Evolutionary conservation across 2,329 filamentous ascomycete species (phyloP).

Genomic region (Colletotrichum falcatum): DNA sequence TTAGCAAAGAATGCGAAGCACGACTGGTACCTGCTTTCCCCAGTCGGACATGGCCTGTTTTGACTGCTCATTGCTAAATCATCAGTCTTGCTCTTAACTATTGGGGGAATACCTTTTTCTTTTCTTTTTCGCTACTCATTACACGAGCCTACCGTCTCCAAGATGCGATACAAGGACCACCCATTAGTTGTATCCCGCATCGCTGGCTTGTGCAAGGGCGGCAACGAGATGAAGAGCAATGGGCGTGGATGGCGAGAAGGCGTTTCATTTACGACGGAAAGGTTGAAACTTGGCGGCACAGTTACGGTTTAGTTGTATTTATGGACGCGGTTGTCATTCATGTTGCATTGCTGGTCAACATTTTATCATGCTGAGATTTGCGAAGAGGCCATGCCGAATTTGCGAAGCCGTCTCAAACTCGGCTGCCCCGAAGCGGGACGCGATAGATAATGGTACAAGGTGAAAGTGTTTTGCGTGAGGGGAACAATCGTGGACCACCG

Average conservation of each 20-base stretch:
- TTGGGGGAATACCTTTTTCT: conserved; percentile 1
- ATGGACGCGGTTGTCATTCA: conserved; percentile 42
- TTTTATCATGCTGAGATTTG: conserved; percentile 43
- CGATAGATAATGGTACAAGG: conserved; percentile 43
- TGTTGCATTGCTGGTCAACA: conserved; percentile 42
- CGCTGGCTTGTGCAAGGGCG: conserved; percentile 18
- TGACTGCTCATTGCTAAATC: background rate
- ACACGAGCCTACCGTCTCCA: background rate
- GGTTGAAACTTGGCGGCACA: conserved; percentile 40
- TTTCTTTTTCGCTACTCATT: background rate
- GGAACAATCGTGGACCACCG: conserved; percentile 33
- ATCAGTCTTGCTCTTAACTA: background rate
- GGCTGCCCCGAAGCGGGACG: conserved; percentile 40
- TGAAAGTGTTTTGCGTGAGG: conserved; percentile 39
- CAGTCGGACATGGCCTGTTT: background rate
- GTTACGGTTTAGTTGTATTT: conserved; percentile 41
- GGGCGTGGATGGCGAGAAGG: conserved; percentile 32
- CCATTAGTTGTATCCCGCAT: conserved; percentile 2
- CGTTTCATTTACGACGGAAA: conserved; percentile 39
- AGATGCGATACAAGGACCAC: conserved; percentile 7
- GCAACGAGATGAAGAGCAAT: conserved; percentile 17
- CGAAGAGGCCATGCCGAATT: conserved; percentile 40
- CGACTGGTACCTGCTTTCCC: background rate
- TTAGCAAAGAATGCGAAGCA: background rate
- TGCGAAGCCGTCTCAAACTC: conserved; percentile 42